Percentiles rank a stretch among this genome's conserved stretches.
These are phyloP conservation scores for Alternaria sp. DNA, from an alignment of 2,329 filamentous ascomycete genomes.

Conservation along the genomic window DNA sequence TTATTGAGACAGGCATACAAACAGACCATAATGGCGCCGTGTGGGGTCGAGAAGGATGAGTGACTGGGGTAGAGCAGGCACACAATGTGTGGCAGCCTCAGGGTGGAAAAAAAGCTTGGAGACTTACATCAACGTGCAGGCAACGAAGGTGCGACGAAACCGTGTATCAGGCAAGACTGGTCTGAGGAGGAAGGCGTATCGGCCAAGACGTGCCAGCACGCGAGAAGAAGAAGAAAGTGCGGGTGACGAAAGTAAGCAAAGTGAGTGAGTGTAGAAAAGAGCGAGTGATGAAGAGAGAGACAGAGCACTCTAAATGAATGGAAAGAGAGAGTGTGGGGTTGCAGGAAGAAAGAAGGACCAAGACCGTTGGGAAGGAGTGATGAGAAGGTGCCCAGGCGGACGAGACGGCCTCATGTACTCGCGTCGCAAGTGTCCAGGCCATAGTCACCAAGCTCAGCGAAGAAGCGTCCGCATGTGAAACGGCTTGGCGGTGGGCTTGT, in stretches of 20 bases:
- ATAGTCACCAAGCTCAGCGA: constrained; percentile 45
- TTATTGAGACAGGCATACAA: constrained; percentile 22
- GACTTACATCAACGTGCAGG: constrained; percentile 49
- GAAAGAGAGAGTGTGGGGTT: constrained; percentile 25
- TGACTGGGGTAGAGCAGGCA: constrained; percentile 19
- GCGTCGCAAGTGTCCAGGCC: constrained; percentile 29
- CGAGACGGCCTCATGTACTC: constrained; percentile 41
- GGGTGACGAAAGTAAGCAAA: constrained; percentile 18
- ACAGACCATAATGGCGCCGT: constrained; percentile 15
- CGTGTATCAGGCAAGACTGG: constrained; percentile 33
- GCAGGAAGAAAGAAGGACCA: constrained; percentile 32
- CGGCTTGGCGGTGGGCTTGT: constrained; percentile 43
- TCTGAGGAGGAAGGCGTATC: constrained; percentile 37
- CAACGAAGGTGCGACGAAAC: constrained; percentile 37
- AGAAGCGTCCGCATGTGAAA: constrained; percentile 47
- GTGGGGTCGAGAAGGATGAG: constrained; percentile 21
- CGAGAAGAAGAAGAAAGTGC: constrained; percentile 25
- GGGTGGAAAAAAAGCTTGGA: constrained; percentile 15
- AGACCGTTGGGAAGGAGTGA: constrained; percentile 19
- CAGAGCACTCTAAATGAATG: constrained; percentile 44
- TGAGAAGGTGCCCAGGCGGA: constrained; percentile 16
- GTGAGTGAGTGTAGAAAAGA: constrained; percentile 20
- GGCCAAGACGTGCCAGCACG: constrained; percentile 53
- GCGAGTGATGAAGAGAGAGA: constrained; percentile 23
- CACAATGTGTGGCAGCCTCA: constrained; percentile 22